Evolutionary conservation across 2,329 filamentous ascomycete species (phyloP).

Genomic region (Xylaria polymorpha): DNA sequence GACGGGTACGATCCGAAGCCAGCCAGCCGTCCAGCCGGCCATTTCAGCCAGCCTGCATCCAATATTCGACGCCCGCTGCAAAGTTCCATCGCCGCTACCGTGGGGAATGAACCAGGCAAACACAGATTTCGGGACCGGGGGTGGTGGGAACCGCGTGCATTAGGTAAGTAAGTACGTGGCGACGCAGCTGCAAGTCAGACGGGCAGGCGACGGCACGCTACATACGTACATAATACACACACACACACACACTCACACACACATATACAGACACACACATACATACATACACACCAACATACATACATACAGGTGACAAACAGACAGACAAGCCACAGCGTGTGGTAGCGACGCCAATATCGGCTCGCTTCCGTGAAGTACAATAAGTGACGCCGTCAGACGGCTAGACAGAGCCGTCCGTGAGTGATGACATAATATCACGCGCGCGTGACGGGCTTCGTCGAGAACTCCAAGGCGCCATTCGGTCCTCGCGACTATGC

Average conservation of each 20-base stretch:
- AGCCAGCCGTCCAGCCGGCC: neutral
- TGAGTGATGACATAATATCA: conserved; percentile 13
- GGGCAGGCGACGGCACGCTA: neutral
- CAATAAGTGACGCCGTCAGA: neutral
- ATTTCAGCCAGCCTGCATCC: neutral
- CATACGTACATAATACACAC: neutral
- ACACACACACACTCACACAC: no score
- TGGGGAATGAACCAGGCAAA: no score
- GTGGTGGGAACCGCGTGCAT: no score
- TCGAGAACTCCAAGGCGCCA: neutral
- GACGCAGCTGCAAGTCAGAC: conserved; percentile 18
- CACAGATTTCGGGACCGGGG: no score
- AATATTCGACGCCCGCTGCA: neutral
- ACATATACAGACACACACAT: no score
- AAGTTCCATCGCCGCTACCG: no score
- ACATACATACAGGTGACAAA: no score
- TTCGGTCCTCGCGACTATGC: conserved; percentile 24
- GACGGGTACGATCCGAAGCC: neutral
- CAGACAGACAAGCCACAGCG: neutral
- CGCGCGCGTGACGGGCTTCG: neutral
- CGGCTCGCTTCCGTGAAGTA: neutral
- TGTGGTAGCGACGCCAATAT: neutral
- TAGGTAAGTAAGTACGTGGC: no score
- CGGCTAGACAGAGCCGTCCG: neutral
- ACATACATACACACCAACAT: no score